These are phyloP conservation scores for Pleurotus sapidus DNA, from an alignment of 768 basidiomycete species.

Conservation along the genomic window DNA sequence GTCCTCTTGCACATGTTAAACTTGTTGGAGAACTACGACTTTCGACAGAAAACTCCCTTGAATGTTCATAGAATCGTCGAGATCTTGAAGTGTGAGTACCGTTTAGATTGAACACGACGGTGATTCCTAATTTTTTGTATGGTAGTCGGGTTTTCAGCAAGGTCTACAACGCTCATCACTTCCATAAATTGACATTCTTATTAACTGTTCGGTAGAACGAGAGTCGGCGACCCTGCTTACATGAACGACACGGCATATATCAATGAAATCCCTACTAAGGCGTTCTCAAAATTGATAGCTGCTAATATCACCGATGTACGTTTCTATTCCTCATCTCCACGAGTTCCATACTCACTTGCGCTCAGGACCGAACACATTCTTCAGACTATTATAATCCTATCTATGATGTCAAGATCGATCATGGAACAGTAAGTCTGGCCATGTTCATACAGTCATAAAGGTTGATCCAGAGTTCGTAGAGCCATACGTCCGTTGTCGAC, in stretches of 20 bases:
- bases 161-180: constrained; percentile 25
- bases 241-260: constrained; percentile 55
- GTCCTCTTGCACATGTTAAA: constrained; percentile 94
- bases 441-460: background rate
- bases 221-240: constrained; percentile 77
- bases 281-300: constrained; percentile 59
- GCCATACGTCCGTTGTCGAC: constrained; percentile 84
- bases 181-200: background rate
- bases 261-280: constrained; percentile 62
- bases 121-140: background rate
- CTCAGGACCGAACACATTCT: constrained; percentile 75
- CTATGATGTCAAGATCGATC: constrained; percentile 74
- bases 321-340: background rate
- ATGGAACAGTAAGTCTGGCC: constrained; percentile 70
- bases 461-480: constrained; percentile 36
- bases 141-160: constrained; percentile 42
- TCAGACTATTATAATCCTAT: constrained; percentile 83
- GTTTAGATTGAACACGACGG: background rate
- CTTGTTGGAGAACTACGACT: constrained; percentile 71
- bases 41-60: constrained; percentile 47
- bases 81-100: constrained; percentile 59
- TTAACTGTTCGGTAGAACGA: constrained; percentile 49
- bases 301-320: constrained; percentile 81
- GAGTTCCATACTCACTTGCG: background rate
- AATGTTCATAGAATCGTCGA: constrained; percentile 83